A percentile compares a stretch with the other conserved stretches of the same genome.
Conservation (phyloP, 768 basidiomycete genomes). For the Coprinellus micaceus region DNA sequence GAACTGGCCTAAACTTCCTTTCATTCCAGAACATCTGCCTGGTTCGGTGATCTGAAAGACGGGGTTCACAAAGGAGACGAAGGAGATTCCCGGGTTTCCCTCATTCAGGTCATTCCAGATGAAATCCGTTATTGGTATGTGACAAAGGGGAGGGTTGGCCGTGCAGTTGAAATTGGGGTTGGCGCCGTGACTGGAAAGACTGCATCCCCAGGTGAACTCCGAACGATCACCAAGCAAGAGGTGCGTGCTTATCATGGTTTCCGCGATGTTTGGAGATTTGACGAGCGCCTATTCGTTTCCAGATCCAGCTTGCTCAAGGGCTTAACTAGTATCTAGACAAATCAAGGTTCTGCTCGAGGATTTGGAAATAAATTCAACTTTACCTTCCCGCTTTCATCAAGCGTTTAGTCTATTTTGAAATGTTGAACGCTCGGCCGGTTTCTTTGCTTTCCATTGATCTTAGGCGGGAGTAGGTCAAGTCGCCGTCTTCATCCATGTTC, state of each 20-base stretch:
- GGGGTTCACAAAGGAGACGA: conserved; percentile 80
- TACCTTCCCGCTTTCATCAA: no score
- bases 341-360: background rate
- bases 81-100: conserved; percentile 71
- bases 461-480: no score
- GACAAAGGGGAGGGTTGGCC: conserved; percentile 54
- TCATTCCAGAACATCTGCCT: conserved; percentile 52
- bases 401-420: no score
- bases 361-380: no score
- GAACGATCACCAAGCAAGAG: conserved; percentile 71
- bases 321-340: conserved; percentile 26
- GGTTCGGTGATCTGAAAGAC: conserved; percentile 86
- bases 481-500: no score
- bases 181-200: conserved; percentile 59
- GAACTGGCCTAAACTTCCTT: no score
- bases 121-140: conserved; percentile 83
- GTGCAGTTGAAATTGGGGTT: conserved; percentile 56
- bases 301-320: conserved; percentile 45
- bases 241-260: conserved; percentile 33
- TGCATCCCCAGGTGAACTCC: conserved; percentile 70
- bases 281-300: background rate
- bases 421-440: no score
- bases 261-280: background rate
- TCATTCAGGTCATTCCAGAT: conserved; percentile 75
- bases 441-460: no score